Conservation (phyloP, 306 rosid species). For the Chamaecrista fasciculata region DNA sequence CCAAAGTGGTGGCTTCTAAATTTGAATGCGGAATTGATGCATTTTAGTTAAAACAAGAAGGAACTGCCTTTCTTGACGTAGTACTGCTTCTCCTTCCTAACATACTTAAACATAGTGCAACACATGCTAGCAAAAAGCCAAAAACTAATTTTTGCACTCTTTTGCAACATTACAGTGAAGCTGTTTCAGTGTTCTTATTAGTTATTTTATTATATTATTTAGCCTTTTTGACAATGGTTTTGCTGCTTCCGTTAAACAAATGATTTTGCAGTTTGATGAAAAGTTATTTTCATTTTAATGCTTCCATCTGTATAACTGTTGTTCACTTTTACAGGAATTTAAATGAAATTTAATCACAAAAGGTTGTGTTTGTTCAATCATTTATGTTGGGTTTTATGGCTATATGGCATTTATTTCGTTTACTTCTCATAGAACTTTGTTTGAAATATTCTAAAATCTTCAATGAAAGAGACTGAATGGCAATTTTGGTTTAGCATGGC, state of each 20-base stretch:
- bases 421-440: background rate
- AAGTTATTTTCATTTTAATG: background rate
- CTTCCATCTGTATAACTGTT: background rate
- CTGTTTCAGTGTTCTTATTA: too few relatives aligned
- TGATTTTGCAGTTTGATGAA: background rate
- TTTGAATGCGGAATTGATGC: background rate
- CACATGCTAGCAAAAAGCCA: background rate
- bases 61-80: background rate
- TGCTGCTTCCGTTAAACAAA: background rate
- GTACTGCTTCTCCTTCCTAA: background rate
- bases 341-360: background rate
- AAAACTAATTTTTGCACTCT: conserved; percentile 5
- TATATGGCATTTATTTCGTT: conserved; percentile 7
- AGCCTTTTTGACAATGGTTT: background rate
- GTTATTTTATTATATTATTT: background rate
- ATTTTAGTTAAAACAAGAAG: background rate
- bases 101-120: background rate
- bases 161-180: conserved; percentile 3
- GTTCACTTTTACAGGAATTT: conserved; percentile 13
- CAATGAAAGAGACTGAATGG: background rate
- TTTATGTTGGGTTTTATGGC: conserved; percentile 9
- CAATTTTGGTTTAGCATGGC: conserved; percentile 1
- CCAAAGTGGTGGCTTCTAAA: background rate
- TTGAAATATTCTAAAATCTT: background rate
- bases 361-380: conserved; percentile 12